Evolutionary conservation across 2,329 filamentous ascomycete species (phyloP), one percentile per base, ranked within the genome.

Genomic region (Xylariaceae sp.): DNA sequence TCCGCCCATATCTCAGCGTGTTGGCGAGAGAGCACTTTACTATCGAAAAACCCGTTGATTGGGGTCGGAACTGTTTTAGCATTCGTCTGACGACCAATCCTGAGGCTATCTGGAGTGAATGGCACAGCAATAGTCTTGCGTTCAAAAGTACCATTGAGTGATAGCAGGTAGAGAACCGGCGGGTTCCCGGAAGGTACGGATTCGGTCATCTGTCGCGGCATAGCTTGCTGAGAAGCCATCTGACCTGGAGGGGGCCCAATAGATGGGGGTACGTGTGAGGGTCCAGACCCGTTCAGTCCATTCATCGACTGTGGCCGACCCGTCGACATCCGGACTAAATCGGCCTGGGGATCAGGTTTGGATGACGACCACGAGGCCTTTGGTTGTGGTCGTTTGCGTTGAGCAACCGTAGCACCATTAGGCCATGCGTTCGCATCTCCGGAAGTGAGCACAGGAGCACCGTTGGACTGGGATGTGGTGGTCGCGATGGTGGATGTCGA

Each of bases 71-170:
- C 82, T 0, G 94, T 97, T 72, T 96, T 97, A 61, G 90, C 89
- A 71, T 99, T 99, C 18, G 94, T 99, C 72, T 99, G 94, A 45
- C 94, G 87, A 42, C 94, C 94, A 67, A 99, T 96, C 59, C 91
- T 86, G 47, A 99, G 78, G 39, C 89, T 87, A n/a, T 97, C 92
- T n/a, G 94, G 94, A 60, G 83, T 88, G 69, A 88, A 96, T 0
- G 94, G 94, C 2, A 99, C 89, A 32, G 83, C 89, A 63, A 99
- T 97, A 41, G 92, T 94, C 74, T 99, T 99, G 66, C 91, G 86
- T 71, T 97, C 94, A 68, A 99, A 99, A 1, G 92, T 97, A 54
- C 90, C 89, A 67, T 99, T 99, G 65, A 97, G 84, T 0, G 94
- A 95, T 5, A 92, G 75, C 5, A 99, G 81, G 57, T 91, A 90